These are phyloP conservation scores for Zoysia japonica DNA, from an alignment of 176 grass and related monocot species.

Conservation along the genomic window DNA sequence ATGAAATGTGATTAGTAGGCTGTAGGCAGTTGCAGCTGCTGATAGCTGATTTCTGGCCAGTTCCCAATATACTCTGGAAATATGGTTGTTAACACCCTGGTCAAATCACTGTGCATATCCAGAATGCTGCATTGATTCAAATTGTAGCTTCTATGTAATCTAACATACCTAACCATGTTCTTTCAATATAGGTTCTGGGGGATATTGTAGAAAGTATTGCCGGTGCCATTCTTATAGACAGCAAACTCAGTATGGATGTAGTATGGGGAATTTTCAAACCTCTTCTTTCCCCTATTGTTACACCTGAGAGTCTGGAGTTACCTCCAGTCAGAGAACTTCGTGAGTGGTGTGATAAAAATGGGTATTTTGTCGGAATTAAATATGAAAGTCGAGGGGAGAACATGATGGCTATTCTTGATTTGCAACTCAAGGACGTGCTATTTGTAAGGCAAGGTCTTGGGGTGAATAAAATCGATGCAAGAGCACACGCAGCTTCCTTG, in stretches of 20 bases:
- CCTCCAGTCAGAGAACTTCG: slow-evolving; percentile 72
- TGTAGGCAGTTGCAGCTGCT: not conserved
- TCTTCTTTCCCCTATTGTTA: slow-evolving; percentile 88
- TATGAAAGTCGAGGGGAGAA: slow-evolving; percentile 57
- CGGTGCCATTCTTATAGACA: slow-evolving; percentile 82
- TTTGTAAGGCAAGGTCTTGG: slow-evolving; percentile 59
- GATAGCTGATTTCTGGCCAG: not conserved
- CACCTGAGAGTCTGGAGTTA: slow-evolving; percentile 81
- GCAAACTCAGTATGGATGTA: slow-evolving; percentile 68
- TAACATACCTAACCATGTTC: slow-evolving; percentile 19
- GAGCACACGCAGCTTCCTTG: slow-evolving; percentile 74
- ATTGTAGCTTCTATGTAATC: slow-evolving; percentile 5
- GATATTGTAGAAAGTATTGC: slow-evolving; percentile 95
- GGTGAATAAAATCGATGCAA: slow-evolving; percentile 68
- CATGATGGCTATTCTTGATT: slow-evolving; percentile 55
- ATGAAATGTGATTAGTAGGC: not conserved
- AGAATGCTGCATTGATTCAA: not conserved
- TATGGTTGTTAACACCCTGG: not conserved
- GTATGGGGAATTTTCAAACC: slow-evolving; percentile 71
- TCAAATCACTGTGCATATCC: not conserved
- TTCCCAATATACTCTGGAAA: not conserved
- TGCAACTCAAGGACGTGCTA: slow-evolving; percentile 71
- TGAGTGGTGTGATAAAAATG: slow-evolving; percentile 65
- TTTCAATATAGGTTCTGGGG: slow-evolving; percentile 69
- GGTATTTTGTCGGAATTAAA: slow-evolving; percentile 65